Evolutionary conservation across 352 stramenopile genomes (phyloP).

Genomic region (Globisporangium spinosum): DNA sequence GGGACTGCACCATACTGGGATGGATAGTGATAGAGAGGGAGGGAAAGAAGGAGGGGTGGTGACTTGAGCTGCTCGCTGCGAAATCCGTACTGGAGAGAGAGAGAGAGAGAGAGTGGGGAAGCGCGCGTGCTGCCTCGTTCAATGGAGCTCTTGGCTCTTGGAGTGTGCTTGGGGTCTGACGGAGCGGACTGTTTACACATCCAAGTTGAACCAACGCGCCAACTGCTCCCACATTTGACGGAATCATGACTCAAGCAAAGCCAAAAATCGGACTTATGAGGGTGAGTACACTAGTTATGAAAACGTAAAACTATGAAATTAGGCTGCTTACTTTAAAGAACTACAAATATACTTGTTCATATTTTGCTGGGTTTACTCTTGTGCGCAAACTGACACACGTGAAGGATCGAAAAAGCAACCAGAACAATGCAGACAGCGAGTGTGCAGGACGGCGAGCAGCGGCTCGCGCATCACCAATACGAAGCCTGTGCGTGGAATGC

Average conservation of each 20-base stretch:
- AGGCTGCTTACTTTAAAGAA: background rate
- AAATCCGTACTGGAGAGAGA: constrained; percentile 11
- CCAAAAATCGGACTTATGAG: background rate
- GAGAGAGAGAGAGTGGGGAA: too few relatives aligned
- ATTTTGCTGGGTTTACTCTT: background rate
- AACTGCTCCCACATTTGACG: constrained; percentile 4
- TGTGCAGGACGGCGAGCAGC: constrained; percentile 29
- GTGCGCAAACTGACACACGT: background rate
- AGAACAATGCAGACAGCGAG: constrained; percentile 6
- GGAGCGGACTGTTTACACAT: constrained; percentile 7
- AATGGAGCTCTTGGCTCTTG: constrained; percentile 4
- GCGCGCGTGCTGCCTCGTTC: background rate
- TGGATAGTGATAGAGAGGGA: background rate
- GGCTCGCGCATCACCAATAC: constrained; percentile 30
- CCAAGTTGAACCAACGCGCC: constrained; percentile 7
- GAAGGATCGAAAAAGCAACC: background rate
- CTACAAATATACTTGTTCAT: background rate
- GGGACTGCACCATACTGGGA: constrained; percentile 41
- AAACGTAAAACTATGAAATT: background rate
- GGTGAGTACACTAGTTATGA: background rate
- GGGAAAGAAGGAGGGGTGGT: background rate
- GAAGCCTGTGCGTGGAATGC: constrained; percentile 14
- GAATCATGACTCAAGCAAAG: background rate
- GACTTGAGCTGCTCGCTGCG: background rate
- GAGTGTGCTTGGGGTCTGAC: background rate